Percentiles rank a stretch among this genome's conserved stretches.
phyloP scores from a whole-genome alignment of 305 asterid genomes.

The Fraxinus sp. region DNA sequence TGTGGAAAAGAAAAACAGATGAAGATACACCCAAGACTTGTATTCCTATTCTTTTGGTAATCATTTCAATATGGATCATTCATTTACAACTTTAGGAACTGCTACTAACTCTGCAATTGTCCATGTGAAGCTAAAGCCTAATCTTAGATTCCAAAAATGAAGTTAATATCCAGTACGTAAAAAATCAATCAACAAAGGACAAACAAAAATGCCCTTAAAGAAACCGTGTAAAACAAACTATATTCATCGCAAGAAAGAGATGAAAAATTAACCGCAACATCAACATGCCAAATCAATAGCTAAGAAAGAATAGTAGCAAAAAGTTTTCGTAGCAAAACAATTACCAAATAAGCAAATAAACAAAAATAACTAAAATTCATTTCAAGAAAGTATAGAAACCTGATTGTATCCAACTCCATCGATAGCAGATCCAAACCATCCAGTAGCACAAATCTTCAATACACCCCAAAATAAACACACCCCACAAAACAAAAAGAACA shows the following conservation, averaged over 20 bases:
- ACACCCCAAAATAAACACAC: slow-evolving; percentile 71
- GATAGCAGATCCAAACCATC: slow-evolving; percentile 93
- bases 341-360: not conserved
- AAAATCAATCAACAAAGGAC: slow-evolving; percentile 3
- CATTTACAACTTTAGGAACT: slow-evolving; percentile 3
- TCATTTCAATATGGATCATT: not conserved
- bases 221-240: slow-evolving; percentile 1
- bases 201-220: slow-evolving; percentile 11
- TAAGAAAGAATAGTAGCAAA: not conserved
- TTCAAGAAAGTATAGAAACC: slow-evolving; percentile 40
- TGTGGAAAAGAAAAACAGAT: not conserved
- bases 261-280: not conserved
- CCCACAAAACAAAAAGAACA: slow-evolving; percentile 79
- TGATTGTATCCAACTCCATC: slow-evolving; percentile 57
- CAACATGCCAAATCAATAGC: slow-evolving; percentile 8
- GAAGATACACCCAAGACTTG: not conserved
- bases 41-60: not conserved
- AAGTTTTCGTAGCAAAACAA: not conserved
- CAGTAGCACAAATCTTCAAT: slow-evolving; percentile 80
- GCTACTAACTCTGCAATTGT: not conserved
- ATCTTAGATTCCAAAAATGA: not conserved
- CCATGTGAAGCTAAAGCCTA: not conserved
- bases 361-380: not conserved
- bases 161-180: not conserved
- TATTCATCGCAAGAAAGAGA: slow-evolving; percentile 19